Evolutionary conservation across 1,284 basidiomycete species (phyloP).

Genomic region (Puccinia triticina): DNA sequence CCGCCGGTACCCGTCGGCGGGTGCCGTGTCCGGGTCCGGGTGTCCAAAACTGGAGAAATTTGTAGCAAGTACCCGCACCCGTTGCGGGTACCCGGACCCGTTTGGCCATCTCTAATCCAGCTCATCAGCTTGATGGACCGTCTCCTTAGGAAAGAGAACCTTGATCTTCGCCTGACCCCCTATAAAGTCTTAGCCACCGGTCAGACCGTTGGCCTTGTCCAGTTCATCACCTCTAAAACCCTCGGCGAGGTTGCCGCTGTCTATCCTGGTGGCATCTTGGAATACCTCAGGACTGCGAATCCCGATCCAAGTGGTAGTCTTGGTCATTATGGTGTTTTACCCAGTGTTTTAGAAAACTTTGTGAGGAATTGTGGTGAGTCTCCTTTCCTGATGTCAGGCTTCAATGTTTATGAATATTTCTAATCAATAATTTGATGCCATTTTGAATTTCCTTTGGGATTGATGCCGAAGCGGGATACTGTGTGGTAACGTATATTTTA

Average conservation of each 20-base stretch:
- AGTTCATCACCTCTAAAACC: conserved; percentile 93
- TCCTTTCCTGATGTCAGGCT: background rate
- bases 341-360: conserved; percentile 90
- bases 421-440: background rate
- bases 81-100: too few relatives aligned
- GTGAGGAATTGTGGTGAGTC: conserved; percentile 90
- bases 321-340: conserved; percentile 88
- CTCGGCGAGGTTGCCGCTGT: conserved; percentile 91
- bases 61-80: too few relatives aligned
- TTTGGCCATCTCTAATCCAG: too few relatives aligned
- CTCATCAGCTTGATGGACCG: conserved; percentile 97
- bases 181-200: conserved; percentile 95
- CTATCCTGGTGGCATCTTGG: conserved; percentile 79
- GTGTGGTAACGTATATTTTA: conserved; percentile 93
- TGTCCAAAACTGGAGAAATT: too few relatives aligned
- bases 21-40: too few relatives aligned
- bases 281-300: conserved; percentile 80
- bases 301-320: conserved; percentile 83
- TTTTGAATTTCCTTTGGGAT: background rate
- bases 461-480: conserved; percentile 79
- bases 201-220: conserved; percentile 88
- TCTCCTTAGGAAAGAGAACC: conserved; percentile 87
- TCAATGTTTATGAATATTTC: background rate
- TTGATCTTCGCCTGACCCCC: conserved; percentile 88
- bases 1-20: too few relatives aligned